These are phyloP conservation scores for Argentina anserina DNA, from an alignment of 306 rosid species.

Conservation along the genomic window DNA sequence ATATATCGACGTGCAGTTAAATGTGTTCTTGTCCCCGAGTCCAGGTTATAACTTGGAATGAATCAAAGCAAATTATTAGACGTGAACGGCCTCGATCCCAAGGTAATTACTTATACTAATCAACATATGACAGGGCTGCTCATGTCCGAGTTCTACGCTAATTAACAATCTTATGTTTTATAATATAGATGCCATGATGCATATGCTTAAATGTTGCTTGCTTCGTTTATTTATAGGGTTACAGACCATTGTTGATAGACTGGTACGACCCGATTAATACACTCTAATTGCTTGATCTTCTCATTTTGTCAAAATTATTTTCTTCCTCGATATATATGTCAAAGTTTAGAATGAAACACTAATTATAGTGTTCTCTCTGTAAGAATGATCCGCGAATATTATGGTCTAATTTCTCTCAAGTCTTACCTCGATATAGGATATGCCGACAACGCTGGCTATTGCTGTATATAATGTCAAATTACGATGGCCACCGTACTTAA, in stretches of 20 bases:
- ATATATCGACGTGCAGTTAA: too few relatives aligned
- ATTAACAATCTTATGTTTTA: constrained; percentile 9
- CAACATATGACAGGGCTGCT: background rate
- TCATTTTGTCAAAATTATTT: background rate
- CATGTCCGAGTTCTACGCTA: constrained; percentile 26
- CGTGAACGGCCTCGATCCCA: constrained; percentile 48
- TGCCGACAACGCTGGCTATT: background rate
- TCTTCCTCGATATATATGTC: background rate
- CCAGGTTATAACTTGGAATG: constrained; percentile 9
- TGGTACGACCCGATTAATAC: background rate
- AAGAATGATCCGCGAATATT: background rate
- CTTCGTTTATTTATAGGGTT: background rate
- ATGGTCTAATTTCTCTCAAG: background rate
- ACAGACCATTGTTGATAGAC: background rate
- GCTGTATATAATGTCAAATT: background rate
- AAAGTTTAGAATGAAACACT: background rate
- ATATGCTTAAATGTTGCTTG: background rate
- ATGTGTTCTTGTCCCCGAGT: constrained; percentile 8
- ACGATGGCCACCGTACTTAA: background rate
- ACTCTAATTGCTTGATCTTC: background rate
- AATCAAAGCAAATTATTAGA: constrained; percentile 23
- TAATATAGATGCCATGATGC: too few relatives aligned
- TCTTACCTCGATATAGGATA: background rate
- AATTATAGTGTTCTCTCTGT: background rate
- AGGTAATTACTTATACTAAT: background rate